Conservation (phyloP, 1,139 yeast genomes). For the Geotrichum klebahnii region DNA sequence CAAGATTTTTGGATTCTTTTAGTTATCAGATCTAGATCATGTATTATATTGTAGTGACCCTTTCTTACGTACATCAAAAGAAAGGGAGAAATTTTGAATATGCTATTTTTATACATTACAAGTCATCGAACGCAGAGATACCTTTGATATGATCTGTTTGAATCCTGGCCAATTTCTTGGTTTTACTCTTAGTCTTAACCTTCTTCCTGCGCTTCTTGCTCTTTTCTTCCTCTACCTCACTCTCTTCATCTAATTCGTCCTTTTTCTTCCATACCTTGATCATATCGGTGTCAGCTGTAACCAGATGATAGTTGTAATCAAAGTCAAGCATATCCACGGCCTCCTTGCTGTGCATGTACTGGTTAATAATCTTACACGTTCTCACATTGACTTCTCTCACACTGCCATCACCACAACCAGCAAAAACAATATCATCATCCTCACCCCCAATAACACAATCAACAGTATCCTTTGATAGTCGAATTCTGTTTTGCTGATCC, state of each 20-base stretch:
- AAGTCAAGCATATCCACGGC: slow-evolving; percentile 76
- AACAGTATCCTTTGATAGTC: slow-evolving; percentile 67
- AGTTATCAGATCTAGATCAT: background rate
- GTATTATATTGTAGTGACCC: background rate
- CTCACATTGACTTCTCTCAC: slow-evolving; percentile 64
- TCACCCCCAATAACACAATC: slow-evolving; percentile 75
- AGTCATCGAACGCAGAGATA: slow-evolving; percentile 21
- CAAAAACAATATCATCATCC: slow-evolving; percentile 71
- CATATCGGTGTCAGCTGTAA: slow-evolving; percentile 78
- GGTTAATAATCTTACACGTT: slow-evolving; percentile 60
- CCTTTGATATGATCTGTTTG: slow-evolving; percentile 14
- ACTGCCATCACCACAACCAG: slow-evolving; percentile 83
- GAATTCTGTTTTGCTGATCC: slow-evolving; percentile 80
- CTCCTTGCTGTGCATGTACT: slow-evolving; percentile 57
- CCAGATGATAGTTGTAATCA: slow-evolving; percentile 72
- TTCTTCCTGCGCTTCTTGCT: slow-evolving; percentile 34
- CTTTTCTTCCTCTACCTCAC: slow-evolving; percentile 31
- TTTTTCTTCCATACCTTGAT: slow-evolving; percentile 62
- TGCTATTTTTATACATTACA: slow-evolving; percentile 6
- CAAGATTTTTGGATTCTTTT: slow-evolving; percentile 8
- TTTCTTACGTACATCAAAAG: background rate
- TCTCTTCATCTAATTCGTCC: slow-evolving; percentile 26
- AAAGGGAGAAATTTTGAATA: background rate
- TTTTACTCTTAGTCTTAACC: slow-evolving; percentile 46
- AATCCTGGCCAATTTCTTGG: slow-evolving; percentile 22